These are phyloP conservation scores for Geotrichum bryndzae DNA, from an alignment of 1,139 yeast genomes.

Conservation along the genomic window DNA sequence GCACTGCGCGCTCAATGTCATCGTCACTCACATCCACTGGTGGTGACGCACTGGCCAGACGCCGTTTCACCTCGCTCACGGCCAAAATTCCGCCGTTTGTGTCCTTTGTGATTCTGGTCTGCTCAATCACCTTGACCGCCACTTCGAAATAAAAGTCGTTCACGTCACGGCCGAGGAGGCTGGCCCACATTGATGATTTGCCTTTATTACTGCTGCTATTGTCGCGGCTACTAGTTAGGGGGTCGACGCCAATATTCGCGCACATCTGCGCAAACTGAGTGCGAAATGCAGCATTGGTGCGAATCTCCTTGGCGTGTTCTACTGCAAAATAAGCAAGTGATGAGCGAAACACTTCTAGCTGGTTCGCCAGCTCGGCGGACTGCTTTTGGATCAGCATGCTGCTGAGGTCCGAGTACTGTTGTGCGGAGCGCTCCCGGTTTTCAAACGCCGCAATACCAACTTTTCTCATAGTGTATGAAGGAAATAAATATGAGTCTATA, in stretches of 20 bases:
- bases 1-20: slow-evolving; percentile 49
- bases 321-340: slow-evolving; percentile 36
- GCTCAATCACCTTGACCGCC: slow-evolving; percentile 66
- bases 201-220: slow-evolving; percentile 23
- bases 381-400: slow-evolving; percentile 31
- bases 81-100: slow-evolving; percentile 77
- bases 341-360: slow-evolving; percentile 37
- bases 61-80: slow-evolving; percentile 48
- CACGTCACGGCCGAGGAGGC: slow-evolving; percentile 38
- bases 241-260: slow-evolving; percentile 76
- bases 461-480: slow-evolving; percentile 35
- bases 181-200: slow-evolving; percentile 35
- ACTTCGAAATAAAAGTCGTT: slow-evolving; percentile 59
- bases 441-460: slow-evolving; percentile 42
- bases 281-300: slow-evolving; percentile 57
- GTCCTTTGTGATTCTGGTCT: slow-evolving; percentile 63
- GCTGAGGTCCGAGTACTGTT: slow-evolving; percentile 35
- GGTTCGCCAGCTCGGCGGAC: slow-evolving; percentile 35
- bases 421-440: slow-evolving; percentile 29
- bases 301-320: slow-evolving; percentile 61
- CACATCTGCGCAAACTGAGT: slow-evolving; percentile 71
- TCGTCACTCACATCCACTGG: slow-evolving; percentile 37
- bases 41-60: slow-evolving; percentile 33
- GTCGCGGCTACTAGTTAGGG: slow-evolving; percentile 48
- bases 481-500: neutral